Percentiles rank a stretch among this genome's conserved stretches.
Conservation (phyloP, 768 basidiomycete species). For the Pleurotus eryngii region DNA sequence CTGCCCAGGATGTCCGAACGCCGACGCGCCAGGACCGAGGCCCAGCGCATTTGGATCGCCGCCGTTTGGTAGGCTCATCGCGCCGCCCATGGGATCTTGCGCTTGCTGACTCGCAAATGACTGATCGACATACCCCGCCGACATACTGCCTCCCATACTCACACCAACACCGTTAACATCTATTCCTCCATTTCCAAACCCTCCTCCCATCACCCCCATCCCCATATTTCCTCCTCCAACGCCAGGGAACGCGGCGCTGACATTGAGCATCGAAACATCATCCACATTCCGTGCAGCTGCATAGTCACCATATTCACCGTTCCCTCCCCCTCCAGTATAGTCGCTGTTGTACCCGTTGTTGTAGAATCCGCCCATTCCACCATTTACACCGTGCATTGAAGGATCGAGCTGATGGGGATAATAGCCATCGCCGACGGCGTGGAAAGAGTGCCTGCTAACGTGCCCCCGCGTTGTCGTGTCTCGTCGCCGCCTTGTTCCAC, state of each 20-base stretch:
- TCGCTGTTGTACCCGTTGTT: conserved; percentile 1
- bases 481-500: conserved; percentile 30
- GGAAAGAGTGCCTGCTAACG: conserved; percentile 6
- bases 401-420: background rate
- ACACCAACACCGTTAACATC: background rate
- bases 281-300: background rate
- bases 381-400: background rate
- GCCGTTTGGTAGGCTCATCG: conserved; percentile 18
- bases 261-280: conserved; percentile 2
- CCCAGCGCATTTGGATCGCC: background rate
- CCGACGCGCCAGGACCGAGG: background rate
- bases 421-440: background rate
- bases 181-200: background rate
- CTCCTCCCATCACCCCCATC: conserved; percentile 3
- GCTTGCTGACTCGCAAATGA: conserved; percentile 23
- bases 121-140: conserved; percentile 19
- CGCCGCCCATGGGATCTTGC: conserved; percentile 16
- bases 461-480: conserved; percentile 9
- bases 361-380: background rate
- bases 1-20: background rate
- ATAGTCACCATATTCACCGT: background rate
- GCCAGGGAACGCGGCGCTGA: background rate
- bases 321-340: background rate
- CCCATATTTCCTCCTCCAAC: background rate
- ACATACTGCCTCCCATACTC: conserved; percentile 9